A percentile compares a stretch with the other conserved stretches of the same genome.
phyloP scores from a whole-genome alignment of 768 basidiomycete genomes.

The Amanita subjunquillea region DNA sequence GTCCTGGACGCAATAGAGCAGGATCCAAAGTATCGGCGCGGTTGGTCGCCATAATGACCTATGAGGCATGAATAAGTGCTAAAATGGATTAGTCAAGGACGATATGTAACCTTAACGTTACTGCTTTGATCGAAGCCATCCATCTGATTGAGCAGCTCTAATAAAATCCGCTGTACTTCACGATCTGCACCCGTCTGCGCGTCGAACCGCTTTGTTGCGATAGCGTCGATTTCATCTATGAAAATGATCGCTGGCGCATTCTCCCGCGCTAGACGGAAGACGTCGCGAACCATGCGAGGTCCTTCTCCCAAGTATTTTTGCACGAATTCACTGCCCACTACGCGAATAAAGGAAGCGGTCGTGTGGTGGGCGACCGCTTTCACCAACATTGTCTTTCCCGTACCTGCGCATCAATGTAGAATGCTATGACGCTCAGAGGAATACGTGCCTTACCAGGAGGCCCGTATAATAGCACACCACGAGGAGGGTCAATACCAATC shows the following conservation, averaged over 20 bases:
- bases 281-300: constrained; percentile 98
- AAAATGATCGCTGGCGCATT: constrained; percentile 98
- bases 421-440: background rate
- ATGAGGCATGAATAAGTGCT: constrained; percentile 1
- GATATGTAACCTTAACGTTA: constrained; percentile 78
- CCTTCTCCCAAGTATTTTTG: constrained; percentile 99
- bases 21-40: constrained; percentile 97
- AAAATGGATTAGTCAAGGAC: background rate
- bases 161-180: constrained; percentile 95
- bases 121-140: constrained; percentile 99
- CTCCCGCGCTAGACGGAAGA: constrained; percentile 94
- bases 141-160: constrained; percentile 98
- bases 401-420: constrained; percentile 41
- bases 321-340: constrained; percentile 97
- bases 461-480: constrained; percentile 93
- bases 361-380: constrained; percentile 99
- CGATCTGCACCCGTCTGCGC: constrained; percentile 98
- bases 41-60: constrained; percentile 99
- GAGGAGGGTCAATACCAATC: constrained; percentile 98
- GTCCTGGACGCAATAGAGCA: constrained; percentile 92
- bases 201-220: constrained; percentile 98
- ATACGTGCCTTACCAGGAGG: constrained; percentile 64
- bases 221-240: constrained; percentile 98
- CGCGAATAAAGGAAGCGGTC: constrained; percentile 94
- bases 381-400: constrained; percentile 97